These are phyloP conservation scores for Hibiscus trionum DNA, from an alignment of 345 rosid species.

Conservation along the genomic window DNA sequence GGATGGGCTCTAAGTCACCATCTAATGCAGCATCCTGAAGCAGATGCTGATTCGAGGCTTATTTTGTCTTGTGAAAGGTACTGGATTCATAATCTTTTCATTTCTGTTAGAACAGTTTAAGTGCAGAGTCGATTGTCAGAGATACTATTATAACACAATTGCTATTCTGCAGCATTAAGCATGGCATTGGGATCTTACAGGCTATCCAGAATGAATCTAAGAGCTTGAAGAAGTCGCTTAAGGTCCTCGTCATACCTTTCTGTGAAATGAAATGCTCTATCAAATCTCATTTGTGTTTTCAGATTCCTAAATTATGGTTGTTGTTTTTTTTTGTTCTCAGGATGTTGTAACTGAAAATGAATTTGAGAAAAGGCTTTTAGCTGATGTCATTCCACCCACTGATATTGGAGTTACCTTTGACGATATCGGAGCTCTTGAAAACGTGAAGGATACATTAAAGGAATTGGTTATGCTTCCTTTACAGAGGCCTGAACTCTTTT, in stretches of 20 bases:
- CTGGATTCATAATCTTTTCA: constrained; percentile 15
- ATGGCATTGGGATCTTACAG: constrained; percentile 61
- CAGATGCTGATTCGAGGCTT: constrained; percentile 46
- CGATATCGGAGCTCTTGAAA: constrained; percentile 88
- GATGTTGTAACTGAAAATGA: constrained; percentile 81
- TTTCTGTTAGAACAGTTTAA: constrained; percentile 7
- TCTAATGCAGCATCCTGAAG: constrained; percentile 61
- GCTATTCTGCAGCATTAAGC: constrained; percentile 54
- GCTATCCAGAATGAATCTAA: constrained; percentile 62
- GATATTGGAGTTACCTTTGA: constrained; percentile 88
- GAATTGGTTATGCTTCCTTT: constrained; percentile 93
- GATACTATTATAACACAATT: constrained; percentile 19
- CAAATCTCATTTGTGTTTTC: background rate
- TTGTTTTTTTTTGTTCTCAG: constrained; percentile 32
- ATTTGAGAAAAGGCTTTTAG: constrained; percentile 73
- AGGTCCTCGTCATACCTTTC: constrained; percentile 39
- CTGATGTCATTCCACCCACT: constrained; percentile 74
- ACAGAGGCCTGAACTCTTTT: constrained; percentile 80
- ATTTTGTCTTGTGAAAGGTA: constrained; percentile 73
- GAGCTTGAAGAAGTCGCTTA: constrained; percentile 74
- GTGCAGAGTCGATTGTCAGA: constrained; percentile 17
- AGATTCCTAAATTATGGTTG: background rate
- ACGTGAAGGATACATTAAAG: constrained; percentile 81
- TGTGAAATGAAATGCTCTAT: background rate
- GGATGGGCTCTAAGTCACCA: constrained; percentile 87